Evolutionary conservation across 2,329 filamentous ascomycete genomes (phyloP), one percentile per base, ranked within the genome.

Genomic region (Colletotrichum phormii): DNA sequence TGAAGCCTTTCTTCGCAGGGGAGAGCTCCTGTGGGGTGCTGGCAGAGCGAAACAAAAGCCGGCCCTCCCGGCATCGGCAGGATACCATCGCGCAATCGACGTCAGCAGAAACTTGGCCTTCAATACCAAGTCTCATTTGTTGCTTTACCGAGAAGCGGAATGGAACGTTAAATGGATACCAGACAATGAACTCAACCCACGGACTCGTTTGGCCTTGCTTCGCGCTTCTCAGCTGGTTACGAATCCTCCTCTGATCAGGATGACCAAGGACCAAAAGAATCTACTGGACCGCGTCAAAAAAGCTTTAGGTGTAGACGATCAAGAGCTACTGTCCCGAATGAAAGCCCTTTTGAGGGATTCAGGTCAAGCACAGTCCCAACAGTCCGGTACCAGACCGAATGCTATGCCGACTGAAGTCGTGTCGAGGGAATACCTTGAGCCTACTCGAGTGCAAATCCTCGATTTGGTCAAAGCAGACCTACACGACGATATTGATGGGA

Each of bases 141-240:
- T 78, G 6, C 31, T 79, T 0, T 83, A 78, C 55, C 77, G 76
- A 5, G 75, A 77, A 8, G 80, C 81, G 7, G 75, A 78, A 7
- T 86, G 82, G 83, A 75, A 82, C 33, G 49, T 77, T 8, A 79
- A 83, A 8, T 77, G 77, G 5, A 82, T 86, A 11, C 80, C 82
- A 0, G 81, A 84, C 51, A 72, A 75, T 0, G 79, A 82, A 1
- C 18, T 85, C 35, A 64, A 72, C 0, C 31, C 79, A 4, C 18
- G 11, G 0, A 82, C 79, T 0, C 1, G 75, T 0, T 46, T 84
- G 12, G 77, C 70, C 2, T n/a, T 75, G 26, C 31, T 80, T 13
- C 79, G 82, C 37, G 63, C 82, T n/a, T 13, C 51, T 24, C 74
- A 79, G 67, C 61, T 46, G 0, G 22, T 74, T 2, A 33, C 71